These are phyloP conservation scores for Geoglossum cookeanum DNA, from an alignment of 2,329 filamentous ascomycete species.

Conservation along the genomic window DNA sequence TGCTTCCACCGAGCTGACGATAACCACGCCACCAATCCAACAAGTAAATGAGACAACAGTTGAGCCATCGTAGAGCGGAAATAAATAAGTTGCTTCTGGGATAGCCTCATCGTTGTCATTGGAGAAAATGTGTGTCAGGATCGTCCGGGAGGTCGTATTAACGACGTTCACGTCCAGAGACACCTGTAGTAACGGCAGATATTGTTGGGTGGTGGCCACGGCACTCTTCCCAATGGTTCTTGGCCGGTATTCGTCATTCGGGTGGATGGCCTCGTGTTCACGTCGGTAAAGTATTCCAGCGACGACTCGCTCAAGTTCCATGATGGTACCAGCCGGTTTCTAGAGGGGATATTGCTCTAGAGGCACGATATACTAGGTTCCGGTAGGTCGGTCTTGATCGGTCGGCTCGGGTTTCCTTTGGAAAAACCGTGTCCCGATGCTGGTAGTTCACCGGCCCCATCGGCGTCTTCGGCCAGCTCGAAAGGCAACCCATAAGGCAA, in stretches of 20 bases:
- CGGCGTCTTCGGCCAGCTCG: too few species aligned
- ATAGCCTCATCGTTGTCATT: constrained; percentile 6
- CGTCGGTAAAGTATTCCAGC: too few species aligned
- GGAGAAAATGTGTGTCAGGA: constrained; percentile 6
- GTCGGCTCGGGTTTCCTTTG: too few species aligned
- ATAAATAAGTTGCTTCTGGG: constrained; percentile 5
- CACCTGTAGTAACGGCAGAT: constrained; percentile 5
- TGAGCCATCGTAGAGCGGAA: constrained; percentile 9
- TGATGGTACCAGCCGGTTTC: too few species aligned
- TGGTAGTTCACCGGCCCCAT: too few species aligned
- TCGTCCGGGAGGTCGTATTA: constrained; percentile 4
- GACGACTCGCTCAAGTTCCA: too few species aligned
- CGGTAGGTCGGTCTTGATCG: too few species aligned
- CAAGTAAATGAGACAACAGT: constrained; percentile 5
- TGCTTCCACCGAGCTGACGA: not conserved
- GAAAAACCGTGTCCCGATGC: too few species aligned
- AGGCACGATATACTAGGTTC: too few species aligned
- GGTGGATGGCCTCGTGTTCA: too few species aligned
- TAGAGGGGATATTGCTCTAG: too few species aligned
- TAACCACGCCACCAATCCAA: constrained; percentile 3
- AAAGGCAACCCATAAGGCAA: too few species aligned
- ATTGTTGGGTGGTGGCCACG: not conserved
- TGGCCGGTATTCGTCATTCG: not conserved
- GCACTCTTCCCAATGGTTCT: not conserved
- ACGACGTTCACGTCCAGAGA: constrained; percentile 5